Conservation (phyloP, 345 rosid genomes). For the Clausena lansium region DNA sequence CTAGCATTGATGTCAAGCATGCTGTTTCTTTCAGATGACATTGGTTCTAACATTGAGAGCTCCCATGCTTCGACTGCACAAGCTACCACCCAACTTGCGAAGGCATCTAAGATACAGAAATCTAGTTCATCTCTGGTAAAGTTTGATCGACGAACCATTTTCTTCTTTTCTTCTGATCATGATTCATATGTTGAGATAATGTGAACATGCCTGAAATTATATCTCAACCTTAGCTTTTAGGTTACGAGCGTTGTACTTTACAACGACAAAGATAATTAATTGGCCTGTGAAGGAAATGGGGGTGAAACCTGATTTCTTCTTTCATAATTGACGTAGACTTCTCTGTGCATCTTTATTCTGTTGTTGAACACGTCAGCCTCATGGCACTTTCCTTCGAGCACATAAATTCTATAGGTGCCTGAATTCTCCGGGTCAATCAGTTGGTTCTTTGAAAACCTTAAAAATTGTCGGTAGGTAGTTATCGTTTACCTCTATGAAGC, state of each 20-base stretch:
- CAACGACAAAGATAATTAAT: background rate
- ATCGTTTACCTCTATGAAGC: background rate
- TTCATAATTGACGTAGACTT: background rate
- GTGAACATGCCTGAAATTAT: background rate
- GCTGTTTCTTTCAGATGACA: slow-evolving; percentile 51
- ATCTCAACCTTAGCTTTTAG: background rate
- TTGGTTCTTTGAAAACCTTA: background rate
- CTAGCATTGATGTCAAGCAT: background rate
- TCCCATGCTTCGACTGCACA: slow-evolving; percentile 57
- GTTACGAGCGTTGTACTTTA: background rate
- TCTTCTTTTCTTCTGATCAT: background rate
- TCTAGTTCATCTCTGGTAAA: slow-evolving; percentile 68
- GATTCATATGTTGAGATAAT: background rate
- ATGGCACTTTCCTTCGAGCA: background rate
- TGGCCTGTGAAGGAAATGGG: background rate
- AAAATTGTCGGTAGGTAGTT: no score
- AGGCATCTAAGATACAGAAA: slow-evolving; percentile 60
- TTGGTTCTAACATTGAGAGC: slow-evolving; percentile 58
- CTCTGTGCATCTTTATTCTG: background rate
- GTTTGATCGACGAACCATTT: slow-evolving; percentile 1
- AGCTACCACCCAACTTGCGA: slow-evolving; percentile 53
- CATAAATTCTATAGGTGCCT: background rate
- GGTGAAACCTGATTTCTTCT: background rate
- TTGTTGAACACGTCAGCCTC: background rate
- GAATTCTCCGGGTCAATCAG: background rate